A percentile compares a stretch with the other conserved stretches of the same genome.
Evolutionary conservation across 2,329 filamentous ascomycete species (phyloP).

Genomic region (Blastomyces parvus): DNA sequence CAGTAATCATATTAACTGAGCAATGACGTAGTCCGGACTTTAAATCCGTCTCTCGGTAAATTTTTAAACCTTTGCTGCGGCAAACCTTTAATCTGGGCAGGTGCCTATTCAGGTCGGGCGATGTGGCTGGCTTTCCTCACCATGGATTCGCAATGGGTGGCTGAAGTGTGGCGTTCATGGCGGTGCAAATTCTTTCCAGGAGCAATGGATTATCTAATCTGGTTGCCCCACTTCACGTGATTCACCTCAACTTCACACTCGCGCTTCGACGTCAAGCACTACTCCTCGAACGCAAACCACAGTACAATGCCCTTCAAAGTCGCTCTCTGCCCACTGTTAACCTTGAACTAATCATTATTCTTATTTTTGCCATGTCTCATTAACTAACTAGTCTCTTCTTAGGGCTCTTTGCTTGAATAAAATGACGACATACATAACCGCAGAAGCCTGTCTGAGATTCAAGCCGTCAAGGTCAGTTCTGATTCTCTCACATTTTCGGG

Average conservation of each 20-base stretch:
- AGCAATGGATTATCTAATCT: neutral
- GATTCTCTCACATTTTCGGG: neutral
- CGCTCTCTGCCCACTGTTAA: neutral
- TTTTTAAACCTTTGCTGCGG: neutral
- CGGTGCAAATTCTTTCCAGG: too few relatives aligned
- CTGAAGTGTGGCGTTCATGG: conserved; percentile 5
- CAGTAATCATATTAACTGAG: neutral
- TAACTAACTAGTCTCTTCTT: neutral
- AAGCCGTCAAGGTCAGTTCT: neutral
- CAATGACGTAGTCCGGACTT: neutral
- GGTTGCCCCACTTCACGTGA: too few relatives aligned
- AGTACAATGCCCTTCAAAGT: neutral
- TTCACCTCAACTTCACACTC: too few relatives aligned
- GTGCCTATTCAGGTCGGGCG: neutral
- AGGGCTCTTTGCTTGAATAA: neutral
- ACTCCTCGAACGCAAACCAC: neutral
- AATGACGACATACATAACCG: neutral
- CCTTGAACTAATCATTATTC: neutral
- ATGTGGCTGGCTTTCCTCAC: neutral
- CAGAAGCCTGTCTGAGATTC: neutral
- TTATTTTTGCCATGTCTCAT: neutral
- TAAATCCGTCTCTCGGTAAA: neutral
- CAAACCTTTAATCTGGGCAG: neutral
- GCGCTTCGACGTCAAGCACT: too few relatives aligned
- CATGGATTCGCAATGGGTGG: neutral